Conservation (phyloP, 345 rosid species). For the Barbarea vulgaris region DNA sequence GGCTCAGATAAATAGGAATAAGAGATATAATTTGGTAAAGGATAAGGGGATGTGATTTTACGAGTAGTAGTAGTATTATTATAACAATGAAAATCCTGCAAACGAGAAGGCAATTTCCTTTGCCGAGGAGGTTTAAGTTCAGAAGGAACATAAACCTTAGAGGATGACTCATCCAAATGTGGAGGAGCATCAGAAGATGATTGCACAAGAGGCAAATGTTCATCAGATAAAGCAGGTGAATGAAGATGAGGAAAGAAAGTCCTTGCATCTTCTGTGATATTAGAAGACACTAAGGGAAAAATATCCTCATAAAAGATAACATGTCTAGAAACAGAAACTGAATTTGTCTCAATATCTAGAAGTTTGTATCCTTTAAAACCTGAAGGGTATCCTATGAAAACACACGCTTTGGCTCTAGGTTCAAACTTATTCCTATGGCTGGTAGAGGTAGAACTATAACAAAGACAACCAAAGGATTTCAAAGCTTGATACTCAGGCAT, state of each 20-base stretch:
- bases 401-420: no score
- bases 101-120: neutral
- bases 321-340: neutral
- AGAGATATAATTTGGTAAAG: neutral
- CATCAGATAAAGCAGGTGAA: no score
- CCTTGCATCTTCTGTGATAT: neutral
- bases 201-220: no score
- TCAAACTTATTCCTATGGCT: no score
- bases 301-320: no score
- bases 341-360: no score
- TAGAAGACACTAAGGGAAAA: neutral
- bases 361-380: no score
- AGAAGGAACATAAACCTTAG: neutral
- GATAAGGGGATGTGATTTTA: neutral
- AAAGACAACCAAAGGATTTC: no score
- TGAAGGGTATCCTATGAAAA: no score
- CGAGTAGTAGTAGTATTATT: neutral
- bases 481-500: no score
- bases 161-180: neutral
- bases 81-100: neutral
- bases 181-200: neutral
- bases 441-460: no score
- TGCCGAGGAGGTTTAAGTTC: neutral
- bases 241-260: neutral
- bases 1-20: neutral